Conservation (phyloP, 139 green algal species). For the Chlamydomonas schloesseri region DNA sequence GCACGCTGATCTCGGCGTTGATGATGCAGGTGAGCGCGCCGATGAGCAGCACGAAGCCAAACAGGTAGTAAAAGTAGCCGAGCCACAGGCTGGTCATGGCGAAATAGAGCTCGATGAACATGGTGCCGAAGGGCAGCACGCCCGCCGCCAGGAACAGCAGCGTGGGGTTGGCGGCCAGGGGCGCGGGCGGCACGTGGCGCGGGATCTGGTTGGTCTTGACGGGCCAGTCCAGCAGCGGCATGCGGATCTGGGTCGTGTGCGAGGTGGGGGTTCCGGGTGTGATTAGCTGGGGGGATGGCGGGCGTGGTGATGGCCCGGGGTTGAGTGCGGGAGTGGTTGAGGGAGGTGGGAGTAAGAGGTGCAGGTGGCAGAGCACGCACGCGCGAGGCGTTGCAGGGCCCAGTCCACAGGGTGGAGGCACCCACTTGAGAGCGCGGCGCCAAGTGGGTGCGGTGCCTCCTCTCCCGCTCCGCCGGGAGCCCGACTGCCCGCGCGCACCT, state of each 20-base stretch:
- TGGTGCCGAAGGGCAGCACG: conserved; percentile 95
- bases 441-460: too few relatives aligned
- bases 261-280: too few relatives aligned
- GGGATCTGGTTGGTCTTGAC: conserved; percentile 97
- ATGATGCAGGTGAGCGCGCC: conserved; percentile 88
- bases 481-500: too few relatives aligned
- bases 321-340: too few relatives aligned
- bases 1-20: conserved; percentile 86
- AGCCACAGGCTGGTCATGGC: conserved; percentile 94
- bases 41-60: conserved; percentile 92
- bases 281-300: too few relatives aligned
- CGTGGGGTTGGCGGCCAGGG: conserved; percentile 79
- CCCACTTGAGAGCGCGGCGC: too few relatives aligned
- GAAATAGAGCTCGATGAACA: conserved; percentile 99
- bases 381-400: too few relatives aligned
- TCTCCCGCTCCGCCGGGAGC: too few relatives aligned
- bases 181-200: conserved; percentile 90
- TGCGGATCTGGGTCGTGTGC: not conserved
- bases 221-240: conserved; percentile 78
- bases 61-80: conserved; percentile 97
- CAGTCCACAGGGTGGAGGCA: too few relatives aligned
- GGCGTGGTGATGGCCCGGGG: too few relatives aligned
- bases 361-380: too few relatives aligned
- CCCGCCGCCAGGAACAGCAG: conserved; percentile 89
- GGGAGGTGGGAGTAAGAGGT: too few relatives aligned